Evolutionary conservation across 192 early-diverging fungal species (phyloP).

Genomic region (Dispira simplex): DNA sequence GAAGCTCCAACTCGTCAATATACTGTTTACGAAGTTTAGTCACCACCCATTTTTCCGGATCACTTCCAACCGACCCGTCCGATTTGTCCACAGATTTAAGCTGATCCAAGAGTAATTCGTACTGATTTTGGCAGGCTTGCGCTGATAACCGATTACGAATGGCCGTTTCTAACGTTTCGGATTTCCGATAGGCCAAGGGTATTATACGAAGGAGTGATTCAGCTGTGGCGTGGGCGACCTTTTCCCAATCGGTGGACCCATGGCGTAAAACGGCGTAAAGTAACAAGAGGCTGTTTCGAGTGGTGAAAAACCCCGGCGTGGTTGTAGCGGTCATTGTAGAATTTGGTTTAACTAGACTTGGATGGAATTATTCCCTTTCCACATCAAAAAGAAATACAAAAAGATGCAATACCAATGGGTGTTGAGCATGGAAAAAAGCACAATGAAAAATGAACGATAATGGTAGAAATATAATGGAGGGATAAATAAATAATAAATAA

Average conservation of each 20-base stretch:
- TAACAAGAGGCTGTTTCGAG: not conserved
- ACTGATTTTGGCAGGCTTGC: not conserved
- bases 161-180: not conserved
- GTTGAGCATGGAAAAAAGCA: too few relatives aligned
- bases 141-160: not conserved
- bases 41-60: not conserved
- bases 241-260: not conserved
- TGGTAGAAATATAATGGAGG: too few relatives aligned
- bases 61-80: not conserved
- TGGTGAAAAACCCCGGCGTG: constrained; percentile 1
- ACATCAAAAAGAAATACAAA: too few relatives aligned
- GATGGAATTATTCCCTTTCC: too few relatives aligned
- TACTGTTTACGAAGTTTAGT: not conserved
- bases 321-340: not conserved
- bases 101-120: not conserved
- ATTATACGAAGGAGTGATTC: not conserved
- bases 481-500: too few relatives aligned
- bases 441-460: too few relatives aligned
- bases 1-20: not conserved
- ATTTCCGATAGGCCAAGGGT: not conserved
- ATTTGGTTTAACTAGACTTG: too few relatives aligned
- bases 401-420: too few relatives aligned
- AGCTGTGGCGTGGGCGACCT: constrained; percentile 2
- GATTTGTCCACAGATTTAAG: not conserved
- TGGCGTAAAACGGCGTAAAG: constrained; percentile 2